Conservation (phyloP, 2,329 filamentous ascomycete species). For the Karstenula rhodostoma region DNA sequence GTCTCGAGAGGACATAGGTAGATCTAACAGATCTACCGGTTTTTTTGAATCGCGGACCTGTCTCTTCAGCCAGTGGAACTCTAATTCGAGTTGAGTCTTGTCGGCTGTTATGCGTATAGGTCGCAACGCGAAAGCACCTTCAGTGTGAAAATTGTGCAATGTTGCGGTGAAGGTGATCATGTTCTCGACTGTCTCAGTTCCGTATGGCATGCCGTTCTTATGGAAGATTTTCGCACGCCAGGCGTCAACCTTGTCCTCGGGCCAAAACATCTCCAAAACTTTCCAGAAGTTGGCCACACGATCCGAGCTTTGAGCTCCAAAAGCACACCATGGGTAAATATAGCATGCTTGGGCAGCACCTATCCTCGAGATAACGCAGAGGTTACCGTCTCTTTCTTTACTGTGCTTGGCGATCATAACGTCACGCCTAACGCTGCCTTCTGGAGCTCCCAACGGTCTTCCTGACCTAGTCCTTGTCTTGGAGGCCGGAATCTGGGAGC, state of each 20-base stretch:
- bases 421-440: constrained; percentile 20
- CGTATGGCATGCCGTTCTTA: constrained; percentile 10
- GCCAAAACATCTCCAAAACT: constrained; percentile 19
- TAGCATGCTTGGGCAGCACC: constrained; percentile 25
- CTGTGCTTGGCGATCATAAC: constrained; percentile 18
- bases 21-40: constrained; percentile 18
- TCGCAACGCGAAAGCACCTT: constrained; percentile 25
- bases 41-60: constrained; percentile 17
- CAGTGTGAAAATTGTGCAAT: constrained; percentile 25
- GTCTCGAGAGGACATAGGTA: constrained; percentile 23
- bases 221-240: constrained; percentile 15
- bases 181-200: constrained; percentile 27
- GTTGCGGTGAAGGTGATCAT: constrained; percentile 24
- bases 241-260: constrained; percentile 14
- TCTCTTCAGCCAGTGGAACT: constrained; percentile 29
- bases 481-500: constrained; percentile 13
- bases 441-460: constrained; percentile 13
- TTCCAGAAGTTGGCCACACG: constrained; percentile 19
- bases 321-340: constrained; percentile 29
- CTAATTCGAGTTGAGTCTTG: constrained; percentile 28
- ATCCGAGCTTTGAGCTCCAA: constrained; percentile 15
- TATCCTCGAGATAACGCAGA: constrained; percentile 26
- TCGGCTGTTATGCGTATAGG: constrained; percentile 28
- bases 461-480: constrained; percentile 21
- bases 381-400: constrained; percentile 24